phyloP scores from a whole-genome alignment of 148 eudicot genomes.

The Camellia granthamiana region DNA sequence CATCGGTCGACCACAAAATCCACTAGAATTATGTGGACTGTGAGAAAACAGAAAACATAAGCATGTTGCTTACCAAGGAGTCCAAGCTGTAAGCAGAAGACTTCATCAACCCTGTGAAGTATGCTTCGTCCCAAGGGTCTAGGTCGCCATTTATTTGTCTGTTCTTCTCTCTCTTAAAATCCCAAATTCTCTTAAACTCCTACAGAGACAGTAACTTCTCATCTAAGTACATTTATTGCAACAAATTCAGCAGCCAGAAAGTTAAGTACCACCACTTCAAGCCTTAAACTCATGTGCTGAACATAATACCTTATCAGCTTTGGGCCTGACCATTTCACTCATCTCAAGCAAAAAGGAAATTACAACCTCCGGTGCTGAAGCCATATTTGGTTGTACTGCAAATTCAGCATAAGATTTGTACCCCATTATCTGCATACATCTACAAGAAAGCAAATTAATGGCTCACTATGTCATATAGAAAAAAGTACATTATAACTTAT shows the following conservation, averaged over 20 bases:
- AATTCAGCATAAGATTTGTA: constrained; percentile 74
- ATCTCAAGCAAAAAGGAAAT: constrained; percentile 69
- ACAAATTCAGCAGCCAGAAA: not conserved
- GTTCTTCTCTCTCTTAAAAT: constrained; percentile 53
- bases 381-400: constrained; percentile 71
- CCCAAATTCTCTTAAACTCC: constrained; percentile 64
- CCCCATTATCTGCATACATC: constrained; percentile 64
- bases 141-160: constrained; percentile 56
- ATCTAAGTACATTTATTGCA: not conserved
- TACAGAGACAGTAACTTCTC: constrained; percentile 21
- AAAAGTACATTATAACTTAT: not conserved
- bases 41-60: not conserved
- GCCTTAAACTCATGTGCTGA: not conserved
- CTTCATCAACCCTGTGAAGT: constrained; percentile 77
- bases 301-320: constrained; percentile 73
- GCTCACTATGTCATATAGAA: not conserved
- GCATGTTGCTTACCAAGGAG: constrained; percentile 48
- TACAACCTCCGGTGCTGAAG: constrained; percentile 78
- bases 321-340: constrained; percentile 72
- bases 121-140: constrained; percentile 96
- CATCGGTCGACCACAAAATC: constrained; percentile 3
- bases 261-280: not conserved
- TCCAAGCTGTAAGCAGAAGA: constrained; percentile 64
- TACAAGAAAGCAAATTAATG: constrained; percentile 15
- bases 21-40: not conserved